Evolutionary conservation across 768 basidiomycete genomes (phyloP).

Genomic region (Pholiota conissans): DNA sequence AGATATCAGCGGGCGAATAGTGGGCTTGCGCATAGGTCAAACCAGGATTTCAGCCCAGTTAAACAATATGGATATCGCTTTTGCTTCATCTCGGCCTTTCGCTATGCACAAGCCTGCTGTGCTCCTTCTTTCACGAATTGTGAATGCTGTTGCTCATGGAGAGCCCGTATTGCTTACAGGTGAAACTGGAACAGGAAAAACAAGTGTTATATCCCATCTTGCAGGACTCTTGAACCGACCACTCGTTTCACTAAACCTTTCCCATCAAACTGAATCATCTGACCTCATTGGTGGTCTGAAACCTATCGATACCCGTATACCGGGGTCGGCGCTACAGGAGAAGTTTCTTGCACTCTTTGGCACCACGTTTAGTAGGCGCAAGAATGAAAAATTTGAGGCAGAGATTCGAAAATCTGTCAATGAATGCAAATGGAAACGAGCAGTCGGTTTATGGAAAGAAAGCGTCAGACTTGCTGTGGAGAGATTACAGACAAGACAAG

Average conservation of each 20-base stretch:
- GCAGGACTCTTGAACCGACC: slow-evolving; percentile 74
- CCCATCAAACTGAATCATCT: slow-evolving; percentile 93
- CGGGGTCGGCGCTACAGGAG: slow-evolving; percentile 68
- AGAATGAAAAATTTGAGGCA: slow-evolving; percentile 84
- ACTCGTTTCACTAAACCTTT: slow-evolving; percentile 88
- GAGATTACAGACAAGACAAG: slow-evolving; percentile 43
- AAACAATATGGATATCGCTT: slow-evolving; percentile 33
- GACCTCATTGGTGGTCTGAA: slow-evolving; percentile 96
- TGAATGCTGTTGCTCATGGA: slow-evolving; percentile 62
- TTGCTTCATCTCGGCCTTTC: slow-evolving; percentile 59
- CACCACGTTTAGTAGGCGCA: slow-evolving; percentile 83
- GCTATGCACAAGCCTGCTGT: slow-evolving; percentile 87
- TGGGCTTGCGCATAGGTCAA: slow-evolving; percentile 62
- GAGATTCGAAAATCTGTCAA: slow-evolving; percentile 79
- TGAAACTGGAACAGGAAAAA: slow-evolving; percentile 99
- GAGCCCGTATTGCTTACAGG: slow-evolving; percentile 93
- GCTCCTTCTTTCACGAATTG: slow-evolving; percentile 76
- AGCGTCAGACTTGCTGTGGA: slow-evolving; percentile 68
- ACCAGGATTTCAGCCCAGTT: slow-evolving; percentile 53
- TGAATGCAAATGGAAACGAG: slow-evolving; percentile 85
- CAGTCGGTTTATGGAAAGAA: slow-evolving; percentile 83
- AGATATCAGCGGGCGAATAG: slow-evolving; percentile 60
- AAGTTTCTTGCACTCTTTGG: slow-evolving; percentile 82
- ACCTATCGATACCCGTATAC: slow-evolving; percentile 86
- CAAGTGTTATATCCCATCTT: slow-evolving; percentile 86